Evolutionary conservation across 2,329 filamentous ascomycete genomes (phyloP).

Genomic region (Aquanectria penicillioides): DNA sequence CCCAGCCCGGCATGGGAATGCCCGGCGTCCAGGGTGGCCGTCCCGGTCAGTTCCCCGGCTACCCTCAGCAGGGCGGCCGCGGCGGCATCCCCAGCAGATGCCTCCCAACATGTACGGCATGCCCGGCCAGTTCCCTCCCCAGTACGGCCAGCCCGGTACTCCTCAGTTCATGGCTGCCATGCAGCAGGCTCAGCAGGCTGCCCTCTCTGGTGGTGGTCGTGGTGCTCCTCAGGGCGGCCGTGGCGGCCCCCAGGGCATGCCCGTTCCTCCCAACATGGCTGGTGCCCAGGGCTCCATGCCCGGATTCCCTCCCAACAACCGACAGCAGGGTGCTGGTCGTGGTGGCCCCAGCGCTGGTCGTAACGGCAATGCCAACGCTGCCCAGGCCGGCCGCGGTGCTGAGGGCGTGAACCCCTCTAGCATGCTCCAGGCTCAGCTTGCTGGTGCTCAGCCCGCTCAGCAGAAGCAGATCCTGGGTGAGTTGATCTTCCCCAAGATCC

Average conservation of each 20-base stretch:
- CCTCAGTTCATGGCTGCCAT: conserved; percentile 85
- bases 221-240: conserved; percentile 74
- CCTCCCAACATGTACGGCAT: conserved; percentile 88
- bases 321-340: conserved; percentile 62
- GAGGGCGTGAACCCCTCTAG: conserved; percentile 44
- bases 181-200: conserved; percentile 76
- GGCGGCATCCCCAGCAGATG: conserved; percentile 88
- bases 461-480: conserved; percentile 99
- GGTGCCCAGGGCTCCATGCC: conserved; percentile 63
- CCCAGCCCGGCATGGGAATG: conserved; percentile 70
- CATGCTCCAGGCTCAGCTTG: conserved; percentile 68
- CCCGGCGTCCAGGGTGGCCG: conserved; percentile 82
- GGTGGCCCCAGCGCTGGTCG: conserved; percentile 54
- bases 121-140: conserved; percentile 82
- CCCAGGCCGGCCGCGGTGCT: conserved; percentile 60
- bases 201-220: conserved; percentile 69
- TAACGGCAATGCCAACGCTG: conserved; percentile 56
- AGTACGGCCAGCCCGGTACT: conserved; percentile 82
- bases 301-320: conserved; percentile 67
- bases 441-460: conserved; percentile 70
- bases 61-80: conserved; percentile 88
- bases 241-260: conserved; percentile 68
- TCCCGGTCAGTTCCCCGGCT: conserved; percentile 86
- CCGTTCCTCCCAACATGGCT: conserved; percentile 74
- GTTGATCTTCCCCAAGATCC: conserved; percentile 98